phyloP scores from a whole-genome alignment of 192 early-diverging fungal species.

The Radiomyces spectabilis region DNA sequence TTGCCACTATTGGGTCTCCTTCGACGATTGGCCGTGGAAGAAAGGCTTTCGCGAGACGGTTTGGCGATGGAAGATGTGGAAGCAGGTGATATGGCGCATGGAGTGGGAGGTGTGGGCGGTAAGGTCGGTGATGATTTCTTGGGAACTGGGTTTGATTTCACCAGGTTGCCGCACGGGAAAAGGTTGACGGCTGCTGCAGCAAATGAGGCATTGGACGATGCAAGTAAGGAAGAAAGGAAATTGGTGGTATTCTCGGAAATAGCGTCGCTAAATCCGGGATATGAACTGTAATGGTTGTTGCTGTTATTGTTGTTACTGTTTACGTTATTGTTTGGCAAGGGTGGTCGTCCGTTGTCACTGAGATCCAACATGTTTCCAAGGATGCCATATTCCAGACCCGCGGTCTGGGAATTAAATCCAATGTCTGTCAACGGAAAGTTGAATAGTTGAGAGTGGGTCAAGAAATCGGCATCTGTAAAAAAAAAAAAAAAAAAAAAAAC shows the following conservation, averaged over 20 bases:
- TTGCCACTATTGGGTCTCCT: conserved; percentile 14
- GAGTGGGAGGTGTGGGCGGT: too few species aligned
- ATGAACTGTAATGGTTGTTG: background rate
- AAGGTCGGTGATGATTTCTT: too few species aligned
- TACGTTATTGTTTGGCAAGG: background rate
- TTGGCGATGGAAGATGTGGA: background rate
- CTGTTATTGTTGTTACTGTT: conserved; percentile 4
- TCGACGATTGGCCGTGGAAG: conserved; percentile 1
- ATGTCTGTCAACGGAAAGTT: conserved; percentile 34
- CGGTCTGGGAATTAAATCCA: conserved; percentile 82
- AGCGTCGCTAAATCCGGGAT: too few species aligned
- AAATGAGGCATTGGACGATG: too few species aligned
- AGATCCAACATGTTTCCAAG: conserved; percentile 91
- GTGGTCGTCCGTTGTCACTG: too few species aligned
- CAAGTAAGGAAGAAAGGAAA: too few species aligned
- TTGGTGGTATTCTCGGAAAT: too few species aligned
- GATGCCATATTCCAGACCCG: conserved; percentile 84
- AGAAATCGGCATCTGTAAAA: background rate
- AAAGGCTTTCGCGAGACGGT: conserved; percentile 1
- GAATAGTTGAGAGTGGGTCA: conserved; percentile 15
- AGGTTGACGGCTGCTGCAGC: too few species aligned
- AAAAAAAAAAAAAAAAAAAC: background rate
- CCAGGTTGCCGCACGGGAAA: too few species aligned
- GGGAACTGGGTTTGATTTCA: too few species aligned
- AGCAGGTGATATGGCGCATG: background rate